Conservation (phyloP, 2,329 filamentous ascomycete species). For the Hypomyces rosellus region DNA sequence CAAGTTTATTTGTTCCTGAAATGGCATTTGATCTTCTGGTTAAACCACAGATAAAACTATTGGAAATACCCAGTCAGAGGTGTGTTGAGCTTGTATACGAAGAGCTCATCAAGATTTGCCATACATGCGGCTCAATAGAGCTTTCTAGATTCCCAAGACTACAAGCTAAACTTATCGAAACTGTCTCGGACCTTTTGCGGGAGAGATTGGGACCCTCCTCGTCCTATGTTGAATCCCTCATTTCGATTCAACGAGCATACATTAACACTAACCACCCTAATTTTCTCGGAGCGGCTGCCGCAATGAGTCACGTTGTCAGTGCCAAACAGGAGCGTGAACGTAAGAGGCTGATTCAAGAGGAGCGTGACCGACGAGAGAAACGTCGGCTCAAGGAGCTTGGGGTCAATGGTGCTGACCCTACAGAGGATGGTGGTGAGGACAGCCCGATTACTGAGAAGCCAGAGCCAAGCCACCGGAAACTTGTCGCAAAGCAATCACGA, state of each 20-base stretch:
- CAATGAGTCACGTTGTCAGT: constrained; percentile 94
- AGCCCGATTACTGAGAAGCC: constrained; percentile 41
- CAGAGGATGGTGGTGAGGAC: constrained; percentile 56
- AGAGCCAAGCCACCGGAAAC: constrained; percentile 41
- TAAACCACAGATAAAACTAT: constrained; percentile 95
- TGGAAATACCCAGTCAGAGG: constrained; percentile 90
- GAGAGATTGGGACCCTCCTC: constrained; percentile 88
- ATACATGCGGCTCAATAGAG: constrained; percentile 94
- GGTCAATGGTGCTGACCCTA: constrained; percentile 67
- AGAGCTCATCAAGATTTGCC: constrained; percentile 98
- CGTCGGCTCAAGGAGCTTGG: constrained; percentile 77
- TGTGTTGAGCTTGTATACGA: constrained; percentile 98
- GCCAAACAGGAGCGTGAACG: constrained; percentile 93
- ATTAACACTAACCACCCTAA: constrained; percentile 99
- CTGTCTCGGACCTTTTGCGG: constrained; percentile 89
- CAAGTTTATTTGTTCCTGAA: constrained; percentile 94
- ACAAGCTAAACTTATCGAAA: constrained; percentile 95
- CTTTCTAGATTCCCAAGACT: constrained; percentile 85
- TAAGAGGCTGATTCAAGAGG: constrained; percentile 71
- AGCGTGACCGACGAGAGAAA: constrained; percentile 79
- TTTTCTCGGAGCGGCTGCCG: constrained; percentile 91
- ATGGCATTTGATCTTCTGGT: constrained; percentile 96
- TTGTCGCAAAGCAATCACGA: constrained; percentile 44
- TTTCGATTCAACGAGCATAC: constrained; percentile 94
- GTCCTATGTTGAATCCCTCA: constrained; percentile 89